Evolutionary conservation across 1,284 basidiomycete genomes (phyloP), one percentile per base, ranked within the genome.

Genomic region (Chondrostereum purpureum): DNA sequence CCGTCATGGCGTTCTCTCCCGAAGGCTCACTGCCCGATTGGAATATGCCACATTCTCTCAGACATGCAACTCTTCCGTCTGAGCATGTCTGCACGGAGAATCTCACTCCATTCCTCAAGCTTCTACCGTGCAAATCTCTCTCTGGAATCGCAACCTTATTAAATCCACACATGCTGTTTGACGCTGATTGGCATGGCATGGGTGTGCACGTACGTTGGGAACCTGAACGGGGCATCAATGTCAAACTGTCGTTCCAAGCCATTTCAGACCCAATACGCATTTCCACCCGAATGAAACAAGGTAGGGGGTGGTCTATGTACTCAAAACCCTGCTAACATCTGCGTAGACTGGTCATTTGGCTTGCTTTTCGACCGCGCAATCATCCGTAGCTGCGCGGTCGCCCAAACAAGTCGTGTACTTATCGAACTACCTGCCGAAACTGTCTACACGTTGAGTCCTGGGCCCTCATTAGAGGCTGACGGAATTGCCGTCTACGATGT

Each of bases 81-180:
- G 88, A 92, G 57, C 74, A 84, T 51, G 87, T 96, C 13, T 99
- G 95, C 61, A 99, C 95, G 2, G 96, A 99, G 60, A 98, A 98
- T 62, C 69, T 99, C 4, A 95, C 94, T 0, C 95, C 96, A 0
- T 94, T 98, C 65, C 75, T 98, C 46, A 92, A 94, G 58, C 80
- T 98, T 4, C 70, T 99, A 2, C 95, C 96, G 0, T 98, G 94
- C 73, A 92, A 95, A 60, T 80, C 87, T 2, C 69, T 77, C n/a
- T 91, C 92, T 0, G 95, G 95, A 8, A 75, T 98, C n/a, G 89
- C 91, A 0, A 72, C 68, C 5, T 71, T 98, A 2, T 70, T 98
- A 34, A 89, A 94, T 56, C 87, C 92, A 0, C 92, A 97, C 53
- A 74, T 74, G 3, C 65, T 95, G 3, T 93, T 97, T 55, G 83